Evolutionary conservation across 1,284 basidiomycete genomes (phyloP).

Genomic region (Prillingera fragicola): DNA sequence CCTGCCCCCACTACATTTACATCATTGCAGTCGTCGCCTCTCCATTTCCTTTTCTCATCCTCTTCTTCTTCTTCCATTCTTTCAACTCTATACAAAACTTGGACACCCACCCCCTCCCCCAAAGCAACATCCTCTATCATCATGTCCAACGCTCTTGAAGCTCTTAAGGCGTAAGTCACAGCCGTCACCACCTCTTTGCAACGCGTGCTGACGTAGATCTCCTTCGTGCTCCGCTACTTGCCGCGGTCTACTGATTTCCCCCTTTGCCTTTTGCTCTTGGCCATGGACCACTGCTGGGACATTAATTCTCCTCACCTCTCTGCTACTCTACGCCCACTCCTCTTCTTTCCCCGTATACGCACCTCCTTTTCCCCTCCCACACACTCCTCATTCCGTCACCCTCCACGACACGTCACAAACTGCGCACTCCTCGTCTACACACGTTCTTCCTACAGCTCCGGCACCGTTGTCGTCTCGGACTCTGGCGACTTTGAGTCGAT

Average conservation of each 20-base stretch:
- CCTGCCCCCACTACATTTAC: too few species aligned
- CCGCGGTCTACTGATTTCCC: background rate
- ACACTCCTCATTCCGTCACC: background rate
- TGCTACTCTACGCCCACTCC: background rate
- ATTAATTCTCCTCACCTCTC: background rate
- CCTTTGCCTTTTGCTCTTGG: background rate
- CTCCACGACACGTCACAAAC: background rate
- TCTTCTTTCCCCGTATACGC: background rate
- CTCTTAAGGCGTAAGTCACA: slow-evolving; percentile 22
- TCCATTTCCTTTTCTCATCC: too few species aligned
- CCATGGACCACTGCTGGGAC: background rate
- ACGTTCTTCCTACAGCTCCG: slow-evolving; percentile 51
- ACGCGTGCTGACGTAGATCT: background rate
- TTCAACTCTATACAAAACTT: background rate
- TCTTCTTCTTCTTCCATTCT: background rate
- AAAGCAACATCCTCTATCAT: slow-evolving; percentile 3
- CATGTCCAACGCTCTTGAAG: slow-evolving; percentile 22
- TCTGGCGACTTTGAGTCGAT: slow-evolving; percentile 65
- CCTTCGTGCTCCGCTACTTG: background rate
- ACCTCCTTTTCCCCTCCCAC: background rate
- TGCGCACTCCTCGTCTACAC: background rate
- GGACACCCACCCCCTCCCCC: background rate
- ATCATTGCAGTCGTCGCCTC: too few species aligned
- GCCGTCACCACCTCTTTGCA: background rate
- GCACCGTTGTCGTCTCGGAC: slow-evolving; percentile 91